These are phyloP conservation scores for Lepidium didymum DNA, from an alignment of 345 rosid genomes.

Conservation along the genomic window DNA sequence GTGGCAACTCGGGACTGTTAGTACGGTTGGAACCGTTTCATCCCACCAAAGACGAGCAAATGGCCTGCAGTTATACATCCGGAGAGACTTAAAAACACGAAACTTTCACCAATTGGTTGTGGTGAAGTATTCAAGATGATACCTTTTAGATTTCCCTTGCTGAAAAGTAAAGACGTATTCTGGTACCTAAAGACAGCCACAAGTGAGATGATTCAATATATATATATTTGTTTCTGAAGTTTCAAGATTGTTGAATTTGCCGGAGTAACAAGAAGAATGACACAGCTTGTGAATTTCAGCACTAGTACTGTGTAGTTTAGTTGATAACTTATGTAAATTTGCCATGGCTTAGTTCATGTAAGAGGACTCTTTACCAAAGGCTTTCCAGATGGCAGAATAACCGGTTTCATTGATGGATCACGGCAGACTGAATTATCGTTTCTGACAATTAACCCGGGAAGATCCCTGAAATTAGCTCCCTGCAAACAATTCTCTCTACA, in stretches of 20 bases:
- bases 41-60: conserved; percentile 97
- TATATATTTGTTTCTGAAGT: background rate
- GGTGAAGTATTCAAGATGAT: background rate
- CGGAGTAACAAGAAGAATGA: background rate
- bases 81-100: background rate
- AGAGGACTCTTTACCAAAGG: conserved; percentile 49
- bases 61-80: conserved; percentile 41
- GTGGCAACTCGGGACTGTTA: conserved; percentile 54
- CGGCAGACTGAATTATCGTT: conserved; percentile 56
- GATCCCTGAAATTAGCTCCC: conserved; percentile 95
- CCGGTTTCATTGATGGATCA: conserved; percentile 43
- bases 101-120: background rate
- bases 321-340: background rate
- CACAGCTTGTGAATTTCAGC: background rate
- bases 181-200: conserved; percentile 50
- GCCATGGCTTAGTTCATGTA: background rate
- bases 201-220: conserved; percentile 6
- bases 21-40: conserved; percentile 76
- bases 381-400: conserved; percentile 71
- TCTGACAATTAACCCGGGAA: conserved; percentile 75
- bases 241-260: background rate
- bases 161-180: conserved; percentile 54
- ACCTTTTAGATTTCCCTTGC: conserved; percentile 89
- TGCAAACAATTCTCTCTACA: conserved; percentile 18
- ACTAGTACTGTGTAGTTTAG: background rate